Percentiles rank a stretch among this genome's conserved stretches.
phyloP scores from a whole-genome alignment of 1,284 basidiomycete species.

The Trametes versicolor region DNA sequence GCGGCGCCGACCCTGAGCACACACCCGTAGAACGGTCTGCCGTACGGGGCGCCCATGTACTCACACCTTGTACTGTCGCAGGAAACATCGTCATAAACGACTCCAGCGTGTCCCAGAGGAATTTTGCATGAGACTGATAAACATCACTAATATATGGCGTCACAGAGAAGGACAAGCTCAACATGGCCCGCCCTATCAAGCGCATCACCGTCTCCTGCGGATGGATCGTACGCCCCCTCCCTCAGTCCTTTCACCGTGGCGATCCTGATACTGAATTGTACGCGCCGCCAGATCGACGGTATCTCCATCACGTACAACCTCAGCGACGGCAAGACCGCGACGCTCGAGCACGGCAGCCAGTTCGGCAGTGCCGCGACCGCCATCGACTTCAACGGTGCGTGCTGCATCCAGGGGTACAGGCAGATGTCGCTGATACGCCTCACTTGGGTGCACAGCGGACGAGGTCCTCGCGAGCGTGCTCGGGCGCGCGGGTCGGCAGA shows the following conservation, averaged over 20 bases:
- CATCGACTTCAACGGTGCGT: constrained; percentile 5
- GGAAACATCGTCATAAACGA: constrained; percentile 2
- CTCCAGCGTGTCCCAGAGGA: not conserved
- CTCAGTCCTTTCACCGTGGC: not conserved
- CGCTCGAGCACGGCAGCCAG: constrained; percentile 26
- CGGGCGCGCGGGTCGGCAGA: constrained; percentile 29
- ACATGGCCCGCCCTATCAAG: constrained; percentile 25
- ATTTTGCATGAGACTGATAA: too few relatives aligned
- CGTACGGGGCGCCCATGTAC: too few relatives aligned
- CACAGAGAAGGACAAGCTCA: constrained; percentile 15
- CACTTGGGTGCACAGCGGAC: constrained; percentile 16
- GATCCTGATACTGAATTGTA: not conserved
- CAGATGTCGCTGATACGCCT: not conserved
- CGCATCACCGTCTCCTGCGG: constrained; percentile 26
- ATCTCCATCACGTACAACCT: constrained; percentile 27
- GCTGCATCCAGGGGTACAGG: not conserved
- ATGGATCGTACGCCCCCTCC: constrained; percentile 25
- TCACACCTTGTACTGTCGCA: not conserved
- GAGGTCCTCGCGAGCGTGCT: constrained; percentile 29
- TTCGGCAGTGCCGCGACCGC: not conserved
- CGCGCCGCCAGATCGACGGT: constrained; percentile 27
- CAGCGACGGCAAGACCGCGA: constrained; percentile 1
- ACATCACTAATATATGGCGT: too few relatives aligned
- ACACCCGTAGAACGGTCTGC: too few relatives aligned
- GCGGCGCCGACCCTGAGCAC: constrained; percentile 5